These are phyloP conservation scores for Murraya paniculata DNA, from an alignment of 345 rosid species.

Conservation along the genomic window DNA sequence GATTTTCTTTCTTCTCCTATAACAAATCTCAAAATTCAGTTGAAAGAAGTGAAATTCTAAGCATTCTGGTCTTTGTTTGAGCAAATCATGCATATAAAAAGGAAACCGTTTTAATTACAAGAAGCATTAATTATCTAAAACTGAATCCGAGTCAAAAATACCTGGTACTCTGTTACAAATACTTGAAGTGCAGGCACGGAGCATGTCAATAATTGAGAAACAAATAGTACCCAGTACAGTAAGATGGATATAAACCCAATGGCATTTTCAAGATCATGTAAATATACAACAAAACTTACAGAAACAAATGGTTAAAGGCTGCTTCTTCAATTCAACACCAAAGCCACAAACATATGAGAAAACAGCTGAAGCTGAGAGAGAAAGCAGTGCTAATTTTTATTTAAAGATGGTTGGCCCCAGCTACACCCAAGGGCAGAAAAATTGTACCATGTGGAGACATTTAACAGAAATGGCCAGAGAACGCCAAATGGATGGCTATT, in stretches of 20 bases:
- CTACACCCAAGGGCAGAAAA: slow-evolving; percentile 22
- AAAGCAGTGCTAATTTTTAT: slow-evolving; percentile 3
- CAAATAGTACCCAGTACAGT: slow-evolving; percentile 7
- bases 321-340: slow-evolving; percentile 9
- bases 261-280: neutral
- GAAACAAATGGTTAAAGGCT: slow-evolving; percentile 9
- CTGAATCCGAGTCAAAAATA: neutral
- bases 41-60: neutral
- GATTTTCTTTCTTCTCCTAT: slow-evolving; percentile 25
- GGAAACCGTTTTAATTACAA: neutral
- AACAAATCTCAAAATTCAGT: slow-evolving; percentile 17
- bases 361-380: neutral
- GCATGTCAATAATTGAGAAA: slow-evolving; percentile 32
- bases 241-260: neutral
- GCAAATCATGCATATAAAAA: neutral
- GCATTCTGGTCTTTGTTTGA: neutral
- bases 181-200: neutral
- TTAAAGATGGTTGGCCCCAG: slow-evolving; percentile 16
- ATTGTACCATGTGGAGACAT: neutral
- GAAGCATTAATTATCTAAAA: neutral
- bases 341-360: slow-evolving; percentile 4
- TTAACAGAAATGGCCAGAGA: slow-evolving; percentile 26
- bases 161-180: slow-evolving; percentile 6
- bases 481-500: slow-evolving; percentile 41
- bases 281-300: slow-evolving; percentile 21